Evolutionary conservation across 768 basidiomycete species (phyloP).

Genomic region (Leucosporidium scottii): DNA sequence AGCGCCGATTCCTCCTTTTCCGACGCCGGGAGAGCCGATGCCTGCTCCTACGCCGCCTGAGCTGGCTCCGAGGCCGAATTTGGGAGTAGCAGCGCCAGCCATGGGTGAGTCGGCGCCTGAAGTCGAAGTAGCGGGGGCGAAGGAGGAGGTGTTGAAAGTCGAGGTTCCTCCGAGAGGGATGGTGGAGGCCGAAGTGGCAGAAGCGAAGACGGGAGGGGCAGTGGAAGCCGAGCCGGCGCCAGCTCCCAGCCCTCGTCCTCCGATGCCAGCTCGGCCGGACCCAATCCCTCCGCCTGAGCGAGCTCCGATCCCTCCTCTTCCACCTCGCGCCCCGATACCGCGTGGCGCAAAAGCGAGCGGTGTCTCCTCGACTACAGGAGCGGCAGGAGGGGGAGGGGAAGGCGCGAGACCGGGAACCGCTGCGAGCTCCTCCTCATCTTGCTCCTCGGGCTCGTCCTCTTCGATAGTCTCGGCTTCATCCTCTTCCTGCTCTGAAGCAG

Average conservation of each 20-base stretch:
- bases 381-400: not conserved
- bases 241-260: conserved; percentile 23
- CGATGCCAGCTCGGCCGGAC: not conserved
- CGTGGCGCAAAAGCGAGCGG: conserved; percentile 23
- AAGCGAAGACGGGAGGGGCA: conserved; percentile 12
- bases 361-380: conserved; percentile 34
- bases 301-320: conserved; percentile 9
- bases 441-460: conserved; percentile 40
- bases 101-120: conserved; percentile 27
- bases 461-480: conserved; percentile 44
- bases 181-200: conserved; percentile 42
- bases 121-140: conserved; percentile 40
- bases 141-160: conserved; percentile 29
- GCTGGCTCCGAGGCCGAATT: conserved; percentile 8
- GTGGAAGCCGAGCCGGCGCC: conserved; percentile 5
- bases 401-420: conserved; percentile 40
- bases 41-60: not conserved
- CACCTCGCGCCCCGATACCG: conserved; percentile 38
- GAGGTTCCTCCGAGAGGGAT: conserved; percentile 38
- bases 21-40: not conserved
- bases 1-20: not conserved
- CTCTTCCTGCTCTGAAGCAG: conserved; percentile 45
- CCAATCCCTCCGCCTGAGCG: conserved; percentile 3
- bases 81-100: conserved; percentile 21
- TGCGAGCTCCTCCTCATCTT: conserved; percentile 37